Evolutionary conservation across 129 eudicot genomes (phyloP).

Genomic region (Lactuca saligna): DNA sequence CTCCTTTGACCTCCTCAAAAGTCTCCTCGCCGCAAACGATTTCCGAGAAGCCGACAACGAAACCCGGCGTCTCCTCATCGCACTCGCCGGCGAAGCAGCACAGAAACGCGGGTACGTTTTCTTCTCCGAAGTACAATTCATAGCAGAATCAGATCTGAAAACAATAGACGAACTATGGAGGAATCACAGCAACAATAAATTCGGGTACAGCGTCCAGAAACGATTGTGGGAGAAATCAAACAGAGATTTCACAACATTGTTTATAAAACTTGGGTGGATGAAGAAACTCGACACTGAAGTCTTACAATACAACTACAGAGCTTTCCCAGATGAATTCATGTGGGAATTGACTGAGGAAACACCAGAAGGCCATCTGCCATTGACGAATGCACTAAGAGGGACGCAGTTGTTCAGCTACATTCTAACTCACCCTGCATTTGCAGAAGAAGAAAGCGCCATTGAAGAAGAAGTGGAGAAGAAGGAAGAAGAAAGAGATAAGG

Average conservation of each 20-base stretch:
- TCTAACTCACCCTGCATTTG: slow-evolving; percentile 79
- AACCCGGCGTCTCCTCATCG: slow-evolving; percentile 88
- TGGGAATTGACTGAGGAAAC: slow-evolving; percentile 67
- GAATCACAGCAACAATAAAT: slow-evolving; percentile 47
- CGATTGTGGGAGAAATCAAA: slow-evolving; percentile 56
- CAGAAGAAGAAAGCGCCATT: slow-evolving; percentile 22
- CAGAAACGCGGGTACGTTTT: slow-evolving; percentile 81
- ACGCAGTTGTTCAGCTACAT: slow-evolving; percentile 65
- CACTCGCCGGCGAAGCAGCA: slow-evolving; percentile 75
- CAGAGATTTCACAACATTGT: slow-evolving; percentile 61
- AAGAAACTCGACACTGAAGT: slow-evolving; percentile 76
- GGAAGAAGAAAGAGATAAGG: slow-evolving; percentile 1
- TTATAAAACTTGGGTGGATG: slow-evolving; percentile 91
- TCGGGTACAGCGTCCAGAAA: slow-evolving; percentile 83
- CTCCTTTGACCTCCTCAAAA: slow-evolving; percentile 53
- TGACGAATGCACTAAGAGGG: slow-evolving; percentile 90
- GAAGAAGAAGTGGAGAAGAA: slow-evolving; percentile 20
- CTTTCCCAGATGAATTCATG: slow-evolving; percentile 72
- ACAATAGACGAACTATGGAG: slow-evolving; percentile 69
- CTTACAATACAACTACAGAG: slow-evolving; percentile 69
- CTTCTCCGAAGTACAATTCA: slow-evolving; percentile 94
- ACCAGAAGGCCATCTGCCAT: slow-evolving; percentile 83
- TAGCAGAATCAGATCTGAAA: slow-evolving; percentile 40
- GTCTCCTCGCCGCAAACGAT: slow-evolving; percentile 46
- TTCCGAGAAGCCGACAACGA: slow-evolving; percentile 88